Evolutionary conservation across 768 basidiomycete species (phyloP), one percentile per base, ranked within the genome.

Genomic region (Clathrus columnatus): DNA sequence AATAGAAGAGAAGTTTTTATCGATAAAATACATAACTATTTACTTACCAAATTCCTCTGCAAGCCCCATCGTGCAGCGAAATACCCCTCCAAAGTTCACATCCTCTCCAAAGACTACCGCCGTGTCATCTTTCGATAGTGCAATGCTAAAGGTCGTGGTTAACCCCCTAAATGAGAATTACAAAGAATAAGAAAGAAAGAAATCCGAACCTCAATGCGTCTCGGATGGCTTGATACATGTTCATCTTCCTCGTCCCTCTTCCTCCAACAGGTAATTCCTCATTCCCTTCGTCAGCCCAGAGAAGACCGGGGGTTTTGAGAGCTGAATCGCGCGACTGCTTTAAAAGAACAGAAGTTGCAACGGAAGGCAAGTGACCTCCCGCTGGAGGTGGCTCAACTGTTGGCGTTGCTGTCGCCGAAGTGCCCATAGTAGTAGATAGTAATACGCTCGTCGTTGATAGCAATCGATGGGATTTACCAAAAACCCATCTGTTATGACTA

Each of bases 21-120:
- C 50, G 24, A 51, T 8, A 18, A 36, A 18, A 28, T 11, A 2
- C 17, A 7, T 43, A 30, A 43, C 42, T 14, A 6, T 18, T 17
- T 2, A 69, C 81, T 30, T 62, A 87, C 92, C 91, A 65, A 93
- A 94, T 68, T 95, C 92, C 67, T 94, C 92, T 42, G 90, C 85
- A 46, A 95, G 79, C 24, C 93, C 93, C 85, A 92, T 90, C 0
- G 90, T 91, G 62, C 91, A 95, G 57, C 93, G 78, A 63, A 97
- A 97, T 14, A 97, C 93, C 2, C 93, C 93, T 10, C 93, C 93
- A 61, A 95, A 96, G 0, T 86, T 87, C 47, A 97, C 91, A 60
- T 92, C 89, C 64, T 88, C 85, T 6, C 93, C 93, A 62, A 96
- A 96, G 0, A 96, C 83, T 4, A 95, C 82, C 1, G 94, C 85